Evolutionary conservation across 305 asterid genomes (phyloP).

Genomic region (Vinca major): DNA sequence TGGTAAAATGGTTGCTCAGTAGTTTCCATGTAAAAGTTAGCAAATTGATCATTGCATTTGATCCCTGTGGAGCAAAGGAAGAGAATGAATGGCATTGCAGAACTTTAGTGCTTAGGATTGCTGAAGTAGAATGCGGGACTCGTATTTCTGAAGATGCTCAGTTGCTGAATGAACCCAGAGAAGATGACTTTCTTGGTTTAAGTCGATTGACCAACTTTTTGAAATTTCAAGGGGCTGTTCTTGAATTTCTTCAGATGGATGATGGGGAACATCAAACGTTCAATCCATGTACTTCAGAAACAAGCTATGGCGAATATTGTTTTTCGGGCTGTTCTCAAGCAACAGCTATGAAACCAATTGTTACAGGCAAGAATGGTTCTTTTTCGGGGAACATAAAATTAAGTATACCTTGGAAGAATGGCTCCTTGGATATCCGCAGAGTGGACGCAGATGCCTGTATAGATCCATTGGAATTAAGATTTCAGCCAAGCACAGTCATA

Average conservation of each 20-base stretch:
- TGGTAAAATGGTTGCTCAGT: slow-evolving; percentile 91
- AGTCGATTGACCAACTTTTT: slow-evolving; percentile 63
- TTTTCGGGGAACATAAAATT: slow-evolving; percentile 80
- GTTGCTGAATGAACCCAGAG: slow-evolving; percentile 25
- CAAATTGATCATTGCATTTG: slow-evolving; percentile 78
- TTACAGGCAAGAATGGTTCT: slow-evolving; percentile 70
- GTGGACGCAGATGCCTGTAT: slow-evolving; percentile 83
- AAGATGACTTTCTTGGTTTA: slow-evolving; percentile 61
- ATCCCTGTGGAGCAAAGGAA: slow-evolving; percentile 55
- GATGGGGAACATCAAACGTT: slow-evolving; percentile 39
- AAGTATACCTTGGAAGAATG: slow-evolving; percentile 93
- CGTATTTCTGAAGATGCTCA: slow-evolving; percentile 67
- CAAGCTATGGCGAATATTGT: slow-evolving; percentile 36
- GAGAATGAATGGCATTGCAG: slow-evolving; percentile 37
- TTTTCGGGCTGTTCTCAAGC: slow-evolving; percentile 38
- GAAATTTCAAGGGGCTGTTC: slow-evolving; percentile 71
- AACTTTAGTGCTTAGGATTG: slow-evolving; percentile 73
- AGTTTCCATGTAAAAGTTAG: slow-evolving; percentile 73
- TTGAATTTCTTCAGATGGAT: slow-evolving; percentile 63
- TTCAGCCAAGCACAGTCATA: slow-evolving; percentile 65
- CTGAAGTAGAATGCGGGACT: slow-evolving; percentile 83
- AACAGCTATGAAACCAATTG: slow-evolving; percentile 40
- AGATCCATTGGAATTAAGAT: slow-evolving; percentile 66
- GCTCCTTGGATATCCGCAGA: slow-evolving; percentile 67
- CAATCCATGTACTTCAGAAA: slow-evolving; percentile 32